Conservation (phyloP, 1,139 yeast genomes). For the Suhomyces anneliseae region DNA sequence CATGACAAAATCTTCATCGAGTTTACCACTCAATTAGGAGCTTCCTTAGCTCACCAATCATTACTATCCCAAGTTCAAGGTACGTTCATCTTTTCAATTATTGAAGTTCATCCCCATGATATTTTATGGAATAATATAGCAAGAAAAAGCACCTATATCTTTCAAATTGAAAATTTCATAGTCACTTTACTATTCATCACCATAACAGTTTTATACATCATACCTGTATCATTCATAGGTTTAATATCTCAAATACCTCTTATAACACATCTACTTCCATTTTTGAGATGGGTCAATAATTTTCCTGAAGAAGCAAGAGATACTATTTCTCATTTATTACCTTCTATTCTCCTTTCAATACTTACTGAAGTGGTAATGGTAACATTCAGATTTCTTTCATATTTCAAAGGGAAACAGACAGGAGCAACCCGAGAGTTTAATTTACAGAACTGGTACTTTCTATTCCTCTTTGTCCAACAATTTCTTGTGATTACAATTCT, state of each 20-base stretch:
- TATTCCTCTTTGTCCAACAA: constrained; percentile 74
- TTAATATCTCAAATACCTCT: constrained; percentile 64
- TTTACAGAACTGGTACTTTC: constrained; percentile 67
- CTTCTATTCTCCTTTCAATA: constrained; percentile 58
- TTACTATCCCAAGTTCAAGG: constrained; percentile 46
- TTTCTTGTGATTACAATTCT: constrained; percentile 84
- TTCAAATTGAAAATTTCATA: constrained; percentile 36
- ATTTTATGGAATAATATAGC: constrained; percentile 59
- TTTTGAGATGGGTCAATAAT: constrained; percentile 49
- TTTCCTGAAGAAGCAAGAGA: constrained; percentile 56
- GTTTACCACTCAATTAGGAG: constrained; percentile 48
- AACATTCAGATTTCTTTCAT: constrained; percentile 49
- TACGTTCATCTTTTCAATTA: constrained; percentile 38
- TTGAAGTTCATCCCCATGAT: constrained; percentile 59
- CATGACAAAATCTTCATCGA: constrained; percentile 52
- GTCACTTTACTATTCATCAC: constrained; percentile 46
- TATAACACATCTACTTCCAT: constrained; percentile 54
- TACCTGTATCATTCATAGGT: constrained; percentile 74
- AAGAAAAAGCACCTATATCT: constrained; percentile 30
- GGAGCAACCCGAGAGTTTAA: constrained; percentile 59
- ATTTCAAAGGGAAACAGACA: constrained; percentile 52
- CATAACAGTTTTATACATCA: constrained; percentile 59
- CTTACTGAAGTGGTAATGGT: constrained; percentile 57
- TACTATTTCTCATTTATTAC: constrained; percentile 56
- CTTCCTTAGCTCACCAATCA: constrained; percentile 57